These are phyloP conservation scores for Panus rudis DNA, from an alignment of 768 basidiomycete species.

Conservation along the genomic window DNA sequence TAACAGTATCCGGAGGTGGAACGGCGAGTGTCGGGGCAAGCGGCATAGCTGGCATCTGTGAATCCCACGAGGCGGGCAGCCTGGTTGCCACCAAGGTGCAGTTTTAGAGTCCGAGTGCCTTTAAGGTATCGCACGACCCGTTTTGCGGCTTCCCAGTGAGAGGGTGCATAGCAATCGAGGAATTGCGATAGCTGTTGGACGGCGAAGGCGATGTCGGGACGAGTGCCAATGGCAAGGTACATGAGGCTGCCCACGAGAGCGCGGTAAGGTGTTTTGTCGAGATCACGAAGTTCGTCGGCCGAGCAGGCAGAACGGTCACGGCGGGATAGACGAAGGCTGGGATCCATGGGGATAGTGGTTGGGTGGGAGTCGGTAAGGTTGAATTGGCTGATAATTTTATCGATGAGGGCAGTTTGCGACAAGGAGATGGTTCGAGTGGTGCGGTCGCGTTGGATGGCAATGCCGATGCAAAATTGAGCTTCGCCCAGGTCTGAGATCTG, in stretches of 20 bases:
- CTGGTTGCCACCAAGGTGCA: constrained; percentile 12
- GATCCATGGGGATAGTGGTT: constrained; percentile 22
- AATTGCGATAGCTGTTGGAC: constrained; percentile 12
- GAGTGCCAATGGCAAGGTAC: not conserved
- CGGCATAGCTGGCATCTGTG: constrained; percentile 22
- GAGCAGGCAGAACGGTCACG: no score
- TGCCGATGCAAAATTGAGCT: constrained; percentile 13
- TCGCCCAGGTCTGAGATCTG: constrained; percentile 12
- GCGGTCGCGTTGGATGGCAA: constrained; percentile 11
- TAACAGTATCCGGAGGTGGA: constrained; percentile 23
- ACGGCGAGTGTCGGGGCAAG: constrained; percentile 13
- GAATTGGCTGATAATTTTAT: constrained; percentile 21
- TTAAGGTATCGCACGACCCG: constrained; percentile 20
- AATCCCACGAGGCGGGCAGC: constrained; percentile 9
- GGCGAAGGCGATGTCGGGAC: not conserved
- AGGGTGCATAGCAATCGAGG: constrained; percentile 4
- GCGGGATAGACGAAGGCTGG: not conserved
- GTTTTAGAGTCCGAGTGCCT: constrained; percentile 8
- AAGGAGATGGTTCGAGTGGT: constrained; percentile 19
- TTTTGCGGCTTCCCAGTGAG: constrained; percentile 19
- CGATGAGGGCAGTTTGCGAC: constrained; percentile 27
- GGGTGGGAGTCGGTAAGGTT: constrained; percentile 21
- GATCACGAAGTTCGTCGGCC: no score
- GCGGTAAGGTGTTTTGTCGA: not conserved
- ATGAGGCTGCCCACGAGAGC: not conserved